These are phyloP conservation scores for Schizophyllum amplum DNA, from an alignment of 1,284 basidiomycete species.

Conservation along the genomic window DNA sequence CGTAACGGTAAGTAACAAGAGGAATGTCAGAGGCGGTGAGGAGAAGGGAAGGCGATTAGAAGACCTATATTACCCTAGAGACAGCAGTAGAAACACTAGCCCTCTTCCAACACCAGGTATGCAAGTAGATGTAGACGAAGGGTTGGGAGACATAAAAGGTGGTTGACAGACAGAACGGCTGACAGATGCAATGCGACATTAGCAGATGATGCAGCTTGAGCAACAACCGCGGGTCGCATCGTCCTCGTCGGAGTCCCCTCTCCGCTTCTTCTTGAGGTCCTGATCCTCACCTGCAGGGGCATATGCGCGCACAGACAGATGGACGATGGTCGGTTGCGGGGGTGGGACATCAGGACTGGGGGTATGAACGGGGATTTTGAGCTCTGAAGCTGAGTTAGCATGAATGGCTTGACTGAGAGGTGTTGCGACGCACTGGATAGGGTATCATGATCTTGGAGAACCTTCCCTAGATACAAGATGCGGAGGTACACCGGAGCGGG, in stretches of 20 bases:
- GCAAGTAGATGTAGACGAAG: background rate
- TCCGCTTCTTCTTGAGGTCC: conserved; percentile 44
- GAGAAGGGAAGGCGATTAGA: background rate
- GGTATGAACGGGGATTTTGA: conserved; percentile 13
- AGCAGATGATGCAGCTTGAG: background rate
- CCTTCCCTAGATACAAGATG: conserved; percentile 74
- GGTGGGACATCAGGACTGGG: conserved; percentile 20
- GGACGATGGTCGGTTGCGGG: conserved; percentile 59
- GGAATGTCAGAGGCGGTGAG: too few relatives aligned
- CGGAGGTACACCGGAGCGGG: conserved; percentile 74
- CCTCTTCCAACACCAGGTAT: too few relatives aligned
- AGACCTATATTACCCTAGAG: background rate
- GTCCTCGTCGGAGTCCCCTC: background rate
- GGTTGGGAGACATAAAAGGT: background rate
- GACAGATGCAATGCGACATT: too few relatives aligned
- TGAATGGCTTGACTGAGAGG: too few relatives aligned
- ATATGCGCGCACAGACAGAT: conserved; percentile 70
- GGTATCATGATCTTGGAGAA: conserved; percentile 78
- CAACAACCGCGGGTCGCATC: background rate
- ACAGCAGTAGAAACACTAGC: too few relatives aligned
- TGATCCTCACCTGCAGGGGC: conserved; percentile 40
- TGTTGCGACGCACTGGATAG: conserved; percentile 52
- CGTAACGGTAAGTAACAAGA: background rate
- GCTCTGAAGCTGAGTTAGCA: too few relatives aligned
- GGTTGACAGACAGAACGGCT: too few relatives aligned